Evolutionary conservation across 345 rosid species (phyloP), one percentile per base, ranked within the genome.

Genomic region (Salix exigua): DNA sequence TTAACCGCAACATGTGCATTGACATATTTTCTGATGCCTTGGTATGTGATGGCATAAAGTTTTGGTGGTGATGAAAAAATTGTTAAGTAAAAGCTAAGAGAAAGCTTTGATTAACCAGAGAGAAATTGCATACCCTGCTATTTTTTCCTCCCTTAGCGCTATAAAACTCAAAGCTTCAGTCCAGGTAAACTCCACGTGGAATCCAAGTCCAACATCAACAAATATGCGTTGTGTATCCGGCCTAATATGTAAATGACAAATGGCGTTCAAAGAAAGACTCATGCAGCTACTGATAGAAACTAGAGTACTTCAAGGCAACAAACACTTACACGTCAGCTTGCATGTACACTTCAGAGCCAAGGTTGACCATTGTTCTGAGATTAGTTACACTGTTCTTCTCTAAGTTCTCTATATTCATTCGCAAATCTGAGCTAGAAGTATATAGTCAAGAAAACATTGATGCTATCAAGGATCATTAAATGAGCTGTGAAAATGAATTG

Each of bases 341-440:
- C 97, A 92, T 78, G 85, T 91, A 92, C 16, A 96, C 94, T 79
- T 94, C 97, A 77, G 99, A 94, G 71, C 98, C 99, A n/a, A 96
- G 88, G 79, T 96, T 94, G 75, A 94, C 97, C 90, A 87, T 53
- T 23, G 99, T 93, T 82, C 88, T 89, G 37, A 96, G 91, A 86
- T 86, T 92, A n/a, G 94, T 93, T 60, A 92, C 89, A 73, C 85
- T 88, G 80, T 96, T 93, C 73, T 85, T 83, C 86, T 93, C 94
- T 55, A 93, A 82, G 73, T 86, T 92, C 79, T 90, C 93, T 71
- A 93, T 80, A 72, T 89, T 92, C 76, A 77, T 87, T 62, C 89
- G 86, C 89, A 93, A 85, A 85, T 93, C 95, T 50, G 92, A 93
- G 95, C 98, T 96, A 73, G 67, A 82, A 61, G 42, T 25, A 3